A percentile compares a stretch with the other conserved stretches of the same genome.
Evolutionary conservation across 179 eudicot genomes (phyloP).

Genomic region (Dionaea muscipula): DNA sequence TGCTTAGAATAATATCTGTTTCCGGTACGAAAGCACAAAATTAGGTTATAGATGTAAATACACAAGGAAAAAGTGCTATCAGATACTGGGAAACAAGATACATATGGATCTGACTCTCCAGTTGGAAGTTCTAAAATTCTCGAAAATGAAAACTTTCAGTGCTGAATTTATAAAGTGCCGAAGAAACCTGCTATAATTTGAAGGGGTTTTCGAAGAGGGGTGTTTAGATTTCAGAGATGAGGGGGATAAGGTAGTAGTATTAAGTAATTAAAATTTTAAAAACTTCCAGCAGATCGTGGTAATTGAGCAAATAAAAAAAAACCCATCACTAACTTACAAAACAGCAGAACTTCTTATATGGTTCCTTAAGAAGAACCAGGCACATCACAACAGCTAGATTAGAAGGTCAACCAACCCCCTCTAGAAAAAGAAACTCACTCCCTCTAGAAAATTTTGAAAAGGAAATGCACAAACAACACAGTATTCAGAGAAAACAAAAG

Average conservation of each 20-base stretch:
- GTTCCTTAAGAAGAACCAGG: too few relatives aligned
- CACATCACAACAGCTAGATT: too few relatives aligned
- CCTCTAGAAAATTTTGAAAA: too few relatives aligned
- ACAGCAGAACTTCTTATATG: too few relatives aligned
- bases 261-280: not conserved
- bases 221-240: not conserved
- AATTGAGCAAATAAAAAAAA: too few relatives aligned
- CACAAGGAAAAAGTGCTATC: not conserved
- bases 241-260: not conserved
- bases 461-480: too few relatives aligned
- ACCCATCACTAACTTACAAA: too few relatives aligned
- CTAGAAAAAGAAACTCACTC: too few relatives aligned
- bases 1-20: conserved; percentile 69
- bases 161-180: too few relatives aligned
- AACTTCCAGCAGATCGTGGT: not conserved
- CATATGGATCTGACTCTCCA: not conserved
- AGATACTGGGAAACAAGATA: not conserved
- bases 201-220: not conserved
- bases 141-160: not conserved
- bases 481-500: too few relatives aligned
- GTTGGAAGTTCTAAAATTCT: not conserved
- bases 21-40: conserved; percentile 24
- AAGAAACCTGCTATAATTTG: too few relatives aligned
- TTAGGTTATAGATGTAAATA: conserved; percentile 10
- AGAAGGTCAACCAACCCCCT: too few relatives aligned